Evolutionary conservation across 192 early-diverging fungal genomes (phyloP), one percentile per base, ranked within the genome.

Genomic region (Podila horticola): DNA sequence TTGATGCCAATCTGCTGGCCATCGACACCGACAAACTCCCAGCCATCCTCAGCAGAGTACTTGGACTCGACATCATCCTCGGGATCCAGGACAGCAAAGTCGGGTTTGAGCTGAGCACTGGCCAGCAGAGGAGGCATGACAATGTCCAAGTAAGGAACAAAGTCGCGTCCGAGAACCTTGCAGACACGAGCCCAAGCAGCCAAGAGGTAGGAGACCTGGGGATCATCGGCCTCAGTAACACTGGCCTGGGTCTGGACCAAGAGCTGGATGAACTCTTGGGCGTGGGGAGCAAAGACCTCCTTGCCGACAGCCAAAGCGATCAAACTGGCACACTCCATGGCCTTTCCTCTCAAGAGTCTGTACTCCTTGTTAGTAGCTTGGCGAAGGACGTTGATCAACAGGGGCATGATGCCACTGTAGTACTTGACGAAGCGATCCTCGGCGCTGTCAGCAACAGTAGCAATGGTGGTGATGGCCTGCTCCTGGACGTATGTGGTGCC

Each of bases 391-490:
- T 94, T 92, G 17, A 99, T 86, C 62, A 99, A 85, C 68, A 97
- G 84, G 22, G 97, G 97, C 97, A 99, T 99, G 75, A 99, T 97
- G 0, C 88, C 86, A 51, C 83, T 72, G 75, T 99, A 98, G 86
- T 97, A 98, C 86, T 95, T 93, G 61, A 86, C 85, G 75, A 98
- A 98, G 74, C 91, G 82, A 49, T 93, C 92, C 74, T 93, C 93
- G 6, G 97, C 95, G 67, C 92, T 94, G 77, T 98, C 97, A 2
- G 97, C 98, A 13, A 99, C 92, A 2, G 96, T 96, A 55, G 97
- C 97, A 71, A 99, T 95, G 19, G 97, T 94, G 26, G 98, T 99
- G 66, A 99, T 94, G 22, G 97, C 97, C 83, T 99, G 97, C 77
- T 99, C 97, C 83, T 99, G 98, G 41, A 98, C 96, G 84, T 96